Percentiles rank a stretch among this genome's conserved stretches.
phyloP scores from a whole-genome alignment of 139 green algal genomes.

The Chlorella sp. region DNA sequence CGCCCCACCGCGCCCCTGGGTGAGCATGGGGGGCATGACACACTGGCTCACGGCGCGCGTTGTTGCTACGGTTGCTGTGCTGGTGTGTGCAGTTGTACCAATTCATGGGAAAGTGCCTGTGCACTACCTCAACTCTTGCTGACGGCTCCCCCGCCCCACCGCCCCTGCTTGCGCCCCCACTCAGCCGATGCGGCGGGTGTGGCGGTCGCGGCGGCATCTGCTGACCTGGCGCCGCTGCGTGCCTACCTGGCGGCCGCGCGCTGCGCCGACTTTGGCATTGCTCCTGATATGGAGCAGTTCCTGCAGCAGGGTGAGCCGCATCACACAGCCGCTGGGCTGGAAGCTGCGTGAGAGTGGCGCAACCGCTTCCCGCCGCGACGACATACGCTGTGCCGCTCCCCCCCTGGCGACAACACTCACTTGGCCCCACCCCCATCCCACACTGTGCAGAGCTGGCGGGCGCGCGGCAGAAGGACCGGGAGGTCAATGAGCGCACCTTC shows the following conservation, averaged over 20 bases:
- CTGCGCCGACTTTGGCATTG: conserved; percentile 44
- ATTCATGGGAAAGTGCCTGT: no score
- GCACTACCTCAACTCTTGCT: no score
- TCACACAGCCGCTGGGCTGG: no score
- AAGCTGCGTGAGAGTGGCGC: no score
- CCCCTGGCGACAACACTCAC: no score
- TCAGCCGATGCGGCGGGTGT: conserved; percentile 17
- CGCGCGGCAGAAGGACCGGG: conserved; percentile 34
- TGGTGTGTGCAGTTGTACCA: not conserved
- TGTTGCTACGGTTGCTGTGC: not conserved
- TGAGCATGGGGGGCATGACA: conserved; percentile 39
- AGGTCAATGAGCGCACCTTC: conserved; percentile 31
- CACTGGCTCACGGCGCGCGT: no score
- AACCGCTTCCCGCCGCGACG: no score
- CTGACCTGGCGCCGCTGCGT: conserved; percentile 43
- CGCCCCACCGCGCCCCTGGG: conserved; percentile 52
- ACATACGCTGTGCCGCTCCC: no score
- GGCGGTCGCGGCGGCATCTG: not conserved
- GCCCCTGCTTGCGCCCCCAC: not conserved
- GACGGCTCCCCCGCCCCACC: not conserved
- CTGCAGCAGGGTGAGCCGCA: conserved; percentile 31
- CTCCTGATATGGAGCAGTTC: conserved; percentile 1
- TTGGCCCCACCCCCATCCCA: no score
- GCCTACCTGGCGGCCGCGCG: conserved; percentile 44
- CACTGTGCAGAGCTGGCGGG: conserved; percentile 36